A percentile compares a stretch with the other conserved stretches of the same genome.
Conservation (phyloP, 2,329 filamentous ascomycete genomes). For the Cryphonectria carpinicola region DNA sequence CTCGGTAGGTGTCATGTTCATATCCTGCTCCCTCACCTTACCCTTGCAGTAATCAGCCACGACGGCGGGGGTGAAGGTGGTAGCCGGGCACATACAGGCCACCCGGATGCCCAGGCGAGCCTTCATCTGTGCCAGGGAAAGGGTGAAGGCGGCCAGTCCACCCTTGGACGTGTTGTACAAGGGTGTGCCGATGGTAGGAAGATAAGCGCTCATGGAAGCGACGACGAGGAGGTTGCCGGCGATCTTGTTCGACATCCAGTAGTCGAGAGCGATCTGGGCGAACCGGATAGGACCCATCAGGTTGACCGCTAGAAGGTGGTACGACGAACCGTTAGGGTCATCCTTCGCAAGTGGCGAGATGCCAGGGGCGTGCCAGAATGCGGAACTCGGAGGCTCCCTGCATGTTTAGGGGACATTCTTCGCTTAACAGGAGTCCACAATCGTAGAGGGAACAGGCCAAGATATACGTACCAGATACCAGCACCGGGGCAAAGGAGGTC, state of each 20-base stretch:
- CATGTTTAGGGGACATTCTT: background rate
- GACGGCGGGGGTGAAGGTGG: slow-evolving; percentile 25
- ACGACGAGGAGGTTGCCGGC: slow-evolving; percentile 21
- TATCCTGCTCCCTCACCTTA: slow-evolving; percentile 23
- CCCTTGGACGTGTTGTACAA: slow-evolving; percentile 32
- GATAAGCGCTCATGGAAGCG: slow-evolving; percentile 14
- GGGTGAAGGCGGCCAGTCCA: slow-evolving; percentile 30
- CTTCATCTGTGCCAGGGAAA: slow-evolving; percentile 27
- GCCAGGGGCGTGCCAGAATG: slow-evolving; percentile 34
- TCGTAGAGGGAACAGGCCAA: background rate
- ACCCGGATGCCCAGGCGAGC: slow-evolving; percentile 22
- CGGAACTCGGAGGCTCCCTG: slow-evolving; percentile 32
- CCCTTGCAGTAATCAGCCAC: slow-evolving; percentile 22
- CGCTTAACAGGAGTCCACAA: background rate
- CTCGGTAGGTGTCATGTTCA: slow-evolving; percentile 28
- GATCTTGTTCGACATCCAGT: slow-evolving; percentile 27
- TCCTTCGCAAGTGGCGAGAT: slow-evolving; percentile 30
- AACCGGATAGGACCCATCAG: slow-evolving; percentile 32
- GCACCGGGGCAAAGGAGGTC: slow-evolving; percentile 31
- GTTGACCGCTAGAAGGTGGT: slow-evolving; percentile 33
- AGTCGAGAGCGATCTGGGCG: slow-evolving; percentile 35
- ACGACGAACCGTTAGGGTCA: slow-evolving; percentile 28
- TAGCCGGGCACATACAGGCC: slow-evolving; percentile 26
- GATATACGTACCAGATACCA: slow-evolving; percentile 20
- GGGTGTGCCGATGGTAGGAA: slow-evolving; percentile 20